phyloP scores from a whole-genome alignment of 2,329 filamentous ascomycete species.

The Diaporthe citri region DNA sequence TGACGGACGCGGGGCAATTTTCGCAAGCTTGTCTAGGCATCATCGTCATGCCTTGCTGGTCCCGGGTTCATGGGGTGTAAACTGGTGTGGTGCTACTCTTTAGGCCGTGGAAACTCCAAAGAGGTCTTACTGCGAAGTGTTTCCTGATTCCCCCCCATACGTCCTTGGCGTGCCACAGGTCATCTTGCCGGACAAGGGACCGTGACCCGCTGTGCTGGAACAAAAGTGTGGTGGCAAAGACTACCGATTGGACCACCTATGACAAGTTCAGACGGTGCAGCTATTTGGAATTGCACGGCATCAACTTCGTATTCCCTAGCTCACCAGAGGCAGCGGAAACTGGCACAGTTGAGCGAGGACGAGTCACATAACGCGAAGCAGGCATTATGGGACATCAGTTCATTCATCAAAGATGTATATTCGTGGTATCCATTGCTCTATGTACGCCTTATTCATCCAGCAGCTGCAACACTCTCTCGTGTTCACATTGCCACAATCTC shows the following conservation, averaged over 20 bases:
- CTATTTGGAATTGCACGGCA: too few species aligned
- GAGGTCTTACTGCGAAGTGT: neutral
- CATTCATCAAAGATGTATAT: neutral
- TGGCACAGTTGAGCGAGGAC: neutral
- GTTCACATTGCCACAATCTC: neutral
- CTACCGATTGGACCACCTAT: neutral
- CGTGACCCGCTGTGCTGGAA: neutral
- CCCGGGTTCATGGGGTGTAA: neutral
- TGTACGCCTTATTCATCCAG: neutral
- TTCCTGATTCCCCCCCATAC: neutral
- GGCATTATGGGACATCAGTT: neutral
- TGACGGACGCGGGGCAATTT: neutral
- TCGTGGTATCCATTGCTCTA: conserved; percentile 23
- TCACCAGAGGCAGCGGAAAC: neutral
- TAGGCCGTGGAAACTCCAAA: neutral
- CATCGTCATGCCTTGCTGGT: neutral
- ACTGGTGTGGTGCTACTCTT: neutral
- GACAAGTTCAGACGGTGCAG: neutral
- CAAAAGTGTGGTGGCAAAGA: neutral
- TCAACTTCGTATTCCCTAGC: neutral
- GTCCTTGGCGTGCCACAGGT: neutral
- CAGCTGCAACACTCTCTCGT: neutral
- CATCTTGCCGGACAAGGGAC: neutral
- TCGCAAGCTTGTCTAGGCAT: neutral
- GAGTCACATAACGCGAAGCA: too few species aligned